Percentiles rank a stretch among this genome's conserved stretches.
These are phyloP conservation scores for Cinnamomum chago DNA, from an alignment of 164 flowering plant species.

Conservation along the genomic window DNA sequence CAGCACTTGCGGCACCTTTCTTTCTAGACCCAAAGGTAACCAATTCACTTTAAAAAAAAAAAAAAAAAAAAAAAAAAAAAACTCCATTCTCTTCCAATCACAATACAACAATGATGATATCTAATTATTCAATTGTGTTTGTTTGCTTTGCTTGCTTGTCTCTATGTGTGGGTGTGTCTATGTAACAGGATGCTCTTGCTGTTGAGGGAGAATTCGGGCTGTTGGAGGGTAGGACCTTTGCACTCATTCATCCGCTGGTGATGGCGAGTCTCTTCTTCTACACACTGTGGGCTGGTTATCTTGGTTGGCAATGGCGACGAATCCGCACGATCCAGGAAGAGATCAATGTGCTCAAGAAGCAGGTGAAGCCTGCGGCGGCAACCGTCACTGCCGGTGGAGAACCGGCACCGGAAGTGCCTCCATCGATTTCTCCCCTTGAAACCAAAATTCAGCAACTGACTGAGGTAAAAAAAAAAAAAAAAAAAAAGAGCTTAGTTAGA, in stretches of 20 bases:
- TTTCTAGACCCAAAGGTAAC: conserved; percentile 43
- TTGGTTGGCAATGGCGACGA: conserved; percentile 99
- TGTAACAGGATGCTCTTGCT: conserved; percentile 72
- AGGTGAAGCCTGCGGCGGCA: conserved; percentile 55
- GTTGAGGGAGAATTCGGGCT: conserved; percentile 75
- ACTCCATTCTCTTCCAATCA: background rate
- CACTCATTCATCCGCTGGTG: conserved; percentile 74
- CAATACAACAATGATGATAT: background rate
- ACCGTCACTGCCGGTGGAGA: conserved; percentile 32
- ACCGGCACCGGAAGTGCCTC: conserved; percentile 24
- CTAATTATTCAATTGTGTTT: background rate
- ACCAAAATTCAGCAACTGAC: conserved; percentile 70
- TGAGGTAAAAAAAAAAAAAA: conserved; percentile 38
- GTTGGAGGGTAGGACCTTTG: conserved; percentile 72
- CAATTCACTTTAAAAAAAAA: conserved; percentile 3
- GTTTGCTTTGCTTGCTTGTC: no score
- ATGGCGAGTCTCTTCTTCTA: conserved; percentile 73
- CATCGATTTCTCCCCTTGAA: conserved; percentile 53
- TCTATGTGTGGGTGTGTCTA: background rate
- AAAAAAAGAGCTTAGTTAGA: background rate
- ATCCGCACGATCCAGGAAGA: conserved; percentile 78
- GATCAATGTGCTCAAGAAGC: conserved; percentile 84
- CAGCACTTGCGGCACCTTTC: conserved; percentile 61
- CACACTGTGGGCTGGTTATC: conserved; percentile 80
- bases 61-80: no score